These are phyloP conservation scores for Thoreauomyces humboldtii DNA, from an alignment of 192 early-diverging fungal genomes.

Conservation along the genomic window DNA sequence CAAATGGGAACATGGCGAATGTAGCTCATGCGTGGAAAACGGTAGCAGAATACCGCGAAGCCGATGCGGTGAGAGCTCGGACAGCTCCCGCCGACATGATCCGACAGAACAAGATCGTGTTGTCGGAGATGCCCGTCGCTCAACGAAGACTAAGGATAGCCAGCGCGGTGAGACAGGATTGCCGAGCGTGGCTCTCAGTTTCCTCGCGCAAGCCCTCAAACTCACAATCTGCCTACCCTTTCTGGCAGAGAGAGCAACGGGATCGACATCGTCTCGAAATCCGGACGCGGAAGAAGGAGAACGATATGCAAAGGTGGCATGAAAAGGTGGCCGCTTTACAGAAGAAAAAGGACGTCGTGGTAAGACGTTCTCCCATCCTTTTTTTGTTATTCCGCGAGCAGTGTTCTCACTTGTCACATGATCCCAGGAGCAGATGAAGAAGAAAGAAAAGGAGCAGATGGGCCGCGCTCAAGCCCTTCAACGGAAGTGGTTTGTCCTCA, in stretches of 20 bases:
- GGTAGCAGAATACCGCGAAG: slow-evolving; percentile 19
- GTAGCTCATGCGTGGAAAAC: background rate
- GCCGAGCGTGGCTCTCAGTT: background rate
- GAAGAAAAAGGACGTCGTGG: slow-evolving; percentile 36
- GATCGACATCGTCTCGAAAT: slow-evolving; percentile 35
- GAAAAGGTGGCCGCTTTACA: slow-evolving; percentile 36
- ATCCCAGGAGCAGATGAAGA: slow-evolving; percentile 30
- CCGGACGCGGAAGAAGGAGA: slow-evolving; percentile 35
- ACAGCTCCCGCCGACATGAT: slow-evolving; percentile 28
- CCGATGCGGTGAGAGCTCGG: slow-evolving; percentile 2
- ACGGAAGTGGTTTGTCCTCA: slow-evolving; percentile 53
- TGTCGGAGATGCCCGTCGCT: slow-evolving; percentile 18
- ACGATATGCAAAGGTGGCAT: slow-evolving; percentile 34
- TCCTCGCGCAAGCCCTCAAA: too few relatives aligned
- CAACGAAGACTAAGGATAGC: slow-evolving; percentile 9
- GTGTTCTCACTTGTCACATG: too few relatives aligned
- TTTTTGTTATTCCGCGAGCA: too few relatives aligned
- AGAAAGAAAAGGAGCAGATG: slow-evolving; percentile 45
- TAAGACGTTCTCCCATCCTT: too few relatives aligned
- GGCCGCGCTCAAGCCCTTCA: slow-evolving; percentile 40
- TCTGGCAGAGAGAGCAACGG: slow-evolving; percentile 22
- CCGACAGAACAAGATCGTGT: slow-evolving; percentile 24
- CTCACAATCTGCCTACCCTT: background rate
- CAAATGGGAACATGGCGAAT: background rate
- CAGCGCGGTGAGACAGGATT: background rate